Conservation (phyloP, 768 basidiomycete species). For the Boletus sp. region DNA sequence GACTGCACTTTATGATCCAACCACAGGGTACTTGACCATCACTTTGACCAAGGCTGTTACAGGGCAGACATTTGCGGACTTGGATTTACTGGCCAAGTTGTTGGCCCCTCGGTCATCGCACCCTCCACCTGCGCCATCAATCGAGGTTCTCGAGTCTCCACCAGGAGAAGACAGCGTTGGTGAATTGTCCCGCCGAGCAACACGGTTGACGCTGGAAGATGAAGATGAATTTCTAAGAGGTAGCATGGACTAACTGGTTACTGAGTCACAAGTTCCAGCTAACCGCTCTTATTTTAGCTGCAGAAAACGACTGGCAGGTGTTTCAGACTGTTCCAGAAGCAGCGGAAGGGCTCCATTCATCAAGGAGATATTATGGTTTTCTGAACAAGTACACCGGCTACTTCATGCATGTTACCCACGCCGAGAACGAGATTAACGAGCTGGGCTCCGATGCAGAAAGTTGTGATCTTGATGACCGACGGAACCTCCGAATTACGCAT, state of each 20-base stretch:
- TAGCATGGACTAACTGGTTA: constrained; percentile 18
- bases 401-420: constrained; percentile 66
- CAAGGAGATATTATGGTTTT: constrained; percentile 67
- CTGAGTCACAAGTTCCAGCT: background rate
- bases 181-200: constrained; percentile 43
- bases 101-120: constrained; percentile 59
- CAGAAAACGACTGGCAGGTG: constrained; percentile 75
- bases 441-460: constrained; percentile 66
- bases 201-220: constrained; percentile 49
- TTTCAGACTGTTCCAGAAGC: constrained; percentile 56
- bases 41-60: constrained; percentile 64
- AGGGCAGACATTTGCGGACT: constrained; percentile 68
- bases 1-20: constrained; percentile 71
- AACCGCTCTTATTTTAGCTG: constrained; percentile 45
- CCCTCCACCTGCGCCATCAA: constrained; percentile 35
- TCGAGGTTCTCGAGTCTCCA: constrained; percentile 54
- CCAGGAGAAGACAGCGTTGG: constrained; percentile 28
- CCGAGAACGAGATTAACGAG: constrained; percentile 81
- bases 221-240: constrained; percentile 56
- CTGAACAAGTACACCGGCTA: constrained; percentile 71
- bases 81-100: constrained; percentile 76
- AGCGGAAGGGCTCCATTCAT: constrained; percentile 34
- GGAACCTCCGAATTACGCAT: constrained; percentile 48
- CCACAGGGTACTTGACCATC: constrained; percentile 72
- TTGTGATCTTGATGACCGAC: constrained; percentile 48